Evolutionary conservation across 768 basidiomycete genomes (phyloP).

Genomic region (Amanita muscaria): DNA sequence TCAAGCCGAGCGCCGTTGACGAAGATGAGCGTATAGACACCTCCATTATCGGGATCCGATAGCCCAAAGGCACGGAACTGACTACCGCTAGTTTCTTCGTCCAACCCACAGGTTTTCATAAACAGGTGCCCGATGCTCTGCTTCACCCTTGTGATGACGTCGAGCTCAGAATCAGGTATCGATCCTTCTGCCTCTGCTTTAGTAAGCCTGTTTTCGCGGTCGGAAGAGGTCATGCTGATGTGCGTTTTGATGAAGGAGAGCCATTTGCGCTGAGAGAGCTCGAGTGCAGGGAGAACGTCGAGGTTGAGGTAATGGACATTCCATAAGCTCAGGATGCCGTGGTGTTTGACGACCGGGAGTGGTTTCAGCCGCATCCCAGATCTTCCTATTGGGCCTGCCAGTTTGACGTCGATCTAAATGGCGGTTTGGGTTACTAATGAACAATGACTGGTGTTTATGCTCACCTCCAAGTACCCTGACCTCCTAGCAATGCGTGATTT

Average conservation of each 20-base stretch:
- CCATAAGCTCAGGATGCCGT: constrained; percentile 12
- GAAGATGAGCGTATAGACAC: constrained; percentile 34
- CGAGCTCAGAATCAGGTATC: not conserved
- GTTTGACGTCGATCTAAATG: constrained; percentile 19
- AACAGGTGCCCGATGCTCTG: constrained; percentile 10
- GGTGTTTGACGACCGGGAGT: constrained; percentile 20
- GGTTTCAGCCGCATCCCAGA: constrained; percentile 15
- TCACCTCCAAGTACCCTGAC: constrained; percentile 41
- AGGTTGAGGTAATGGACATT: constrained; percentile 29
- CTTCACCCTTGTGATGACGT: constrained; percentile 10
- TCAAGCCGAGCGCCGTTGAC: constrained; percentile 39
- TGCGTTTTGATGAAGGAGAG: constrained; percentile 11
- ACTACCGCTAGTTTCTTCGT: not conserved
- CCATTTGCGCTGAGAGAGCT: constrained; percentile 9
- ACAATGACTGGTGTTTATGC: constrained; percentile 14
- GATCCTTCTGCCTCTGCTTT: not conserved
- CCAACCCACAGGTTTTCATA: not conserved
- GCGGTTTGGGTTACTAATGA: constrained; percentile 4
- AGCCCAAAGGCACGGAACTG: constrained; percentile 15
- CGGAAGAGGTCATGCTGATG: constrained; percentile 9
- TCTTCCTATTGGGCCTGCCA: constrained; percentile 13
- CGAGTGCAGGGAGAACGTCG: constrained; percentile 16
- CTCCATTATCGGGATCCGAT: constrained; percentile 12
- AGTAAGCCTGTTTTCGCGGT: constrained; percentile 10
- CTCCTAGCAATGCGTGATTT: constrained; percentile 45